These are phyloP conservation scores for Gracilaria gracilis DNA, from an alignment of 23 red algal species.

Conservation along the genomic window DNA sequence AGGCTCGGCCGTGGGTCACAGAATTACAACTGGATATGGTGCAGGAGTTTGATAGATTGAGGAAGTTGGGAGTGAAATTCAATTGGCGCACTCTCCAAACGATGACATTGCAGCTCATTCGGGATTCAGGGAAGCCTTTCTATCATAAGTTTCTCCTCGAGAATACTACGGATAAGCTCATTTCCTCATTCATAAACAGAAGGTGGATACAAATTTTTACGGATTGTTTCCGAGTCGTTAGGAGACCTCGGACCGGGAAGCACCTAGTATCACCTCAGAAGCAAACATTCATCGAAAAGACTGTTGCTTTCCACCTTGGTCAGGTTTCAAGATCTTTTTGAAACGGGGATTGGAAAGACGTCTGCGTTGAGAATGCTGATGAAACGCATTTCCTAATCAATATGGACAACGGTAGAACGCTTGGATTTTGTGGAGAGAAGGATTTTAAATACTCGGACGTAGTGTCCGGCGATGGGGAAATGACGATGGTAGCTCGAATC, in stretches of 20 bases:
- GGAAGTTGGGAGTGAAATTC: slow-evolving; percentile 34
- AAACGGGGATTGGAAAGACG: neutral
- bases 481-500: slow-evolving; percentile 31
- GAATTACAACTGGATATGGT: slow-evolving; percentile 14
- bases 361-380: slow-evolving; percentile 2
- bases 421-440: neutral
- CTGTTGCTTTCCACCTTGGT: neutral
- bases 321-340: neutral
- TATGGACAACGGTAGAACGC: neutral
- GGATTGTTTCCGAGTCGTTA: neutral
- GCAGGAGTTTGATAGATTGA: neutral
- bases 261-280: neutral
- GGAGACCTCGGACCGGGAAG: slow-evolving; percentile 7
- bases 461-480: slow-evolving; percentile 4
- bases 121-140: neutral
- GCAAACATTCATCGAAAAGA: neutral
- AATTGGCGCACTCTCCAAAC: neutral
- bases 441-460: slow-evolving; percentile 35
- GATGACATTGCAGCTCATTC: neutral
- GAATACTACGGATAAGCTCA: neutral
- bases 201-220: neutral
- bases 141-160: neutral
- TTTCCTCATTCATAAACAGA: neutral
- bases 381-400: slow-evolving; percentile 35
- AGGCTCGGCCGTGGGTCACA: neutral